Conservation (phyloP, 2,329 filamentous ascomycete species). For the Fusarium devonianum region DNA sequence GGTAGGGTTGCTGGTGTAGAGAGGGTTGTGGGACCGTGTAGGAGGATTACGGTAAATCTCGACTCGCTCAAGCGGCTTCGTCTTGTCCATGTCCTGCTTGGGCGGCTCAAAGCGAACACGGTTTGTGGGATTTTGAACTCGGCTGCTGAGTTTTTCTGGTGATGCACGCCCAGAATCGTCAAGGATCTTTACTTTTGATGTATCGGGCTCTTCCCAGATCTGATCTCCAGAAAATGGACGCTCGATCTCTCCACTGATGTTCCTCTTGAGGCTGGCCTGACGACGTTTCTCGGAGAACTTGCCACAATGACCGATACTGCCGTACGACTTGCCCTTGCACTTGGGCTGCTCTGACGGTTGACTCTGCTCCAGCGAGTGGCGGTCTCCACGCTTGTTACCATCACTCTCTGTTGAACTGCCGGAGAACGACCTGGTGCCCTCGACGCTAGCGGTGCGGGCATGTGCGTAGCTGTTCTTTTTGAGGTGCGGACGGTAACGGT, state of each 20-base stretch:
- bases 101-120: slow-evolving; percentile 51
- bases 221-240: slow-evolving; percentile 77
- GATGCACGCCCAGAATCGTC: slow-evolving; percentile 42
- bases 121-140: slow-evolving; percentile 45
- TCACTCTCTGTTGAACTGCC: slow-evolving; percentile 61
- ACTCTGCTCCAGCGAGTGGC: slow-evolving; percentile 37
- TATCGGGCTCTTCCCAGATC: slow-evolving; percentile 88
- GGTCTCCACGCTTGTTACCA: slow-evolving; percentile 46
- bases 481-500: slow-evolving; percentile 72
- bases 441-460: slow-evolving; percentile 67
- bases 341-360: slow-evolving; percentile 23
- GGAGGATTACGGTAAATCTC: slow-evolving; percentile 89
- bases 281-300: slow-evolving; percentile 55
- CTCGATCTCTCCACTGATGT: slow-evolving; percentile 72
- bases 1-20: slow-evolving; percentile 74
- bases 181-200: slow-evolving; percentile 26
- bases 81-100: slow-evolving; percentile 47
- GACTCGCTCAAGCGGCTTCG: slow-evolving; percentile 56
- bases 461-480: slow-evolving; percentile 75
- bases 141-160: slow-evolving; percentile 44
- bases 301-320: slow-evolving; percentile 48
- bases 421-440: slow-evolving; percentile 57
- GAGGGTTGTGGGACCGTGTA: slow-evolving; percentile 80
- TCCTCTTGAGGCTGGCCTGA: slow-evolving; percentile 72
- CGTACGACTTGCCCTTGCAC: slow-evolving; percentile 51